Conservation (phyloP, 495 filamentous ascomycete species). For the Hypoxylon fuscum region DNA sequence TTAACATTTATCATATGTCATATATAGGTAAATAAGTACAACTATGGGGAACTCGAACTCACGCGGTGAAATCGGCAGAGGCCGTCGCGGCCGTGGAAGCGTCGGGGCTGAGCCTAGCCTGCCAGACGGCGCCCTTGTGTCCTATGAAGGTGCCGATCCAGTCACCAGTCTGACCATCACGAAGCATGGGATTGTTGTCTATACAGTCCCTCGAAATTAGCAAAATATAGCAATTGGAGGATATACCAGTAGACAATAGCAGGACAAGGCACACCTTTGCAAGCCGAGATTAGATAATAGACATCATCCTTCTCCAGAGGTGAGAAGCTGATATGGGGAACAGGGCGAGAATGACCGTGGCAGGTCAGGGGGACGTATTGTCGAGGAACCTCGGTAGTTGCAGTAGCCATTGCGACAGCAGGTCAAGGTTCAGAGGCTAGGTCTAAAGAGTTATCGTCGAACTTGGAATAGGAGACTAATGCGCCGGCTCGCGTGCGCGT, state of each 20-base stretch:
- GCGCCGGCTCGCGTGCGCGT: not conserved
- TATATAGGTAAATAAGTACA: too few species aligned
- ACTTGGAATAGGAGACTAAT: too few species aligned
- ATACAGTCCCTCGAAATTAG: slow-evolving; percentile 16
- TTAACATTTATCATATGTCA: too few species aligned
- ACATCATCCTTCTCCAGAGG: slow-evolving; percentile 80
- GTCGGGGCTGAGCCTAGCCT: slow-evolving; percentile 88
- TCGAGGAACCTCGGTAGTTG: slow-evolving; percentile 59
- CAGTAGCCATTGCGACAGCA: slow-evolving; percentile 49
- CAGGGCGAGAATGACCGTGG: slow-evolving; percentile 95
- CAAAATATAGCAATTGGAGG: slow-evolving; percentile 8
- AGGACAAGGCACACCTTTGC: slow-evolving; percentile 75
- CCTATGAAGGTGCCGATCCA: slow-evolving; percentile 99
- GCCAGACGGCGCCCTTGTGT: slow-evolving; percentile 98
- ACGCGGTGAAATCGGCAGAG: slow-evolving; percentile 96
- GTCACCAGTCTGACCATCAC: slow-evolving; percentile 95
- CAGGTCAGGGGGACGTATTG: slow-evolving; percentile 88
- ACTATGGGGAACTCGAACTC: too few species aligned
- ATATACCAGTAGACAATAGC: not conserved
- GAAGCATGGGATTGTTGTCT: slow-evolving; percentile 99
- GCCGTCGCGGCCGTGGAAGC: slow-evolving; percentile 88
- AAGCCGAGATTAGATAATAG: slow-evolving; percentile 96
- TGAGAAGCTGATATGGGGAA: slow-evolving; percentile 95
- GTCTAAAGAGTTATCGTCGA: too few species aligned
- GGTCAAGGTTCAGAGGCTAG: too few species aligned